Evolutionary conservation across 1,139 yeast genomes (phyloP), one percentile per base, ranked within the genome.

Genomic region (Hanseniaspora sp.): DNA sequence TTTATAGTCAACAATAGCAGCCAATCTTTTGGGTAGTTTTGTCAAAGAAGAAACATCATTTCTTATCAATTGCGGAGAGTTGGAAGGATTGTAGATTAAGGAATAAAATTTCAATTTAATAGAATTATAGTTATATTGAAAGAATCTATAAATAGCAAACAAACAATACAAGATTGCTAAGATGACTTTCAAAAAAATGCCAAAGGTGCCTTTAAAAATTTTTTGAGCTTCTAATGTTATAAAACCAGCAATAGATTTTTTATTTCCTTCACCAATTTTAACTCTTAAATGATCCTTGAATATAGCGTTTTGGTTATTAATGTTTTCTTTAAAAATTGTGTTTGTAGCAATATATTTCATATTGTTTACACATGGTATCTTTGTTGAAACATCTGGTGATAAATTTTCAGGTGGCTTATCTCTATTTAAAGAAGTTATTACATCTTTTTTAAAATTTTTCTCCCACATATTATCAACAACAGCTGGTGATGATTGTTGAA

Each of bases 41-140:
- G 74, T 64, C 57, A 92, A 71, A 61, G 78, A 76, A 57, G 74
- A 73, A 43, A 87, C 88, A 68, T 94, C 98, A 58, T 83, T 83
- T 59, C 95, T 78, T 59, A 92, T 87, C 57, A 88, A 73, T 62
- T 84, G 88, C 1, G 97, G 96, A 3, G 95, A 81, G 61, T 82
- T 81, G 58, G 85, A 79, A 12, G 95, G 95, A 64, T 83, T 85
- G 67, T 84, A 86, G 9, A 86, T 78, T 55, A 87, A 66, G 56
- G 79, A 80, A 56, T 80, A 71, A 55, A 82, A 71, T 61, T 80
- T 77, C 58, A 86, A 74, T 60, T 76, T 73, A 54, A 77, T 62
- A 57, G 77, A 75, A 61, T 84, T 79, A 66, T 76, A 78, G 34
- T 74, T 64, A 59, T 69, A 80, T 61, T 79, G 77, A 57, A 71